phyloP scores from a whole-genome alignment of 2,329 filamentous ascomycete genomes.

The Trichoderma harzianum region DNA sequence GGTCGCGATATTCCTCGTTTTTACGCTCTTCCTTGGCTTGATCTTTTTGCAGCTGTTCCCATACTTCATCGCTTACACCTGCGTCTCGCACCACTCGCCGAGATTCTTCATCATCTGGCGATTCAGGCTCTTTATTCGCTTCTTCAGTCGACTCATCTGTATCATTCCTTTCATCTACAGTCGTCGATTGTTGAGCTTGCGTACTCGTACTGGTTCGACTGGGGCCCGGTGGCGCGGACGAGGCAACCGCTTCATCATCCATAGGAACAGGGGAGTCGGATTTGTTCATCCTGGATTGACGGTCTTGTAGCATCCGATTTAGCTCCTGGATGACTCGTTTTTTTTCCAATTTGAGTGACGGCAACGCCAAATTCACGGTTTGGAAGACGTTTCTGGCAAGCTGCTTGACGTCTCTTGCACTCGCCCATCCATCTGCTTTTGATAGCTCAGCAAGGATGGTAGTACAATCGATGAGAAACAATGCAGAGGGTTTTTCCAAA shows the following conservation, averaged over 20 bases:
- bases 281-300: slow-evolving; percentile 3
- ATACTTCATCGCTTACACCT: slow-evolving; percentile 57
- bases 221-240: neutral
- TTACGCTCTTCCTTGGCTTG: slow-evolving; percentile 36
- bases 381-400: slow-evolving; percentile 51
- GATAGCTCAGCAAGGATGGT: slow-evolving; percentile 40
- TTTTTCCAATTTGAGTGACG: slow-evolving; percentile 23
- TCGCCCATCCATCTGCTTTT: slow-evolving; percentile 54
- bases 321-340: slow-evolving; percentile 21
- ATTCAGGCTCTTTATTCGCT: neutral
- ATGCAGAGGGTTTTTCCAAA: slow-evolving; percentile 22
- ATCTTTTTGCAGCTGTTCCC: slow-evolving; percentile 58
- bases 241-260: slow-evolving; percentile 17
- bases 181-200: neutral
- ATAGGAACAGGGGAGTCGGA: neutral
- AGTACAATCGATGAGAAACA: slow-evolving; percentile 20
- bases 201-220: neutral
- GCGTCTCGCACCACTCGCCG: slow-evolving; percentile 44
- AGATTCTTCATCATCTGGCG: no score
- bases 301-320: slow-evolving; percentile 23
- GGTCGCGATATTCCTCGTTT: slow-evolving; percentile 35
- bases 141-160: neutral
- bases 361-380: slow-evolving; percentile 22
- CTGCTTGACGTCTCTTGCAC: slow-evolving; percentile 58
- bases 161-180: neutral